Percentiles rank a stretch among this genome's conserved stretches.
Evolutionary conservation across 805 yeast species (phyloP).

Genomic region (Saturnispora sanitii): DNA sequence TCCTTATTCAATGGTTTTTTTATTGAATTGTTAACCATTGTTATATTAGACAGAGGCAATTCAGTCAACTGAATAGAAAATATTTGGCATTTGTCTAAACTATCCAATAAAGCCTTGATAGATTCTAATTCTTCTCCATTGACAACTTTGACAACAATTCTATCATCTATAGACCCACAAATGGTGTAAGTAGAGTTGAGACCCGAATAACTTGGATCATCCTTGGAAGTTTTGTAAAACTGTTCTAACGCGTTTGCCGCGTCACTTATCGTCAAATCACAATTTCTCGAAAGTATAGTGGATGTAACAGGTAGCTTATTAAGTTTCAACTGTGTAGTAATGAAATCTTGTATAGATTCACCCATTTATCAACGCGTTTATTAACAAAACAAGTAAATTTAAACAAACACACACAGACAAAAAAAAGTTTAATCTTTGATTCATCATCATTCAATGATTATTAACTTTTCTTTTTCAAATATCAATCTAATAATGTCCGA

Average conservation of each 20-base stretch:
- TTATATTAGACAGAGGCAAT: constrained; percentile 15
- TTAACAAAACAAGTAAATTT: background rate
- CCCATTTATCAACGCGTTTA: background rate
- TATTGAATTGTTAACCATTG: constrained; percentile 13
- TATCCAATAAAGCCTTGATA: constrained; percentile 12
- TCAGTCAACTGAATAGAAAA: constrained; percentile 18
- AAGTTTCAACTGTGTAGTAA: background rate
- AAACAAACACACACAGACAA: background rate
- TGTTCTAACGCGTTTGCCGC: constrained; percentile 18
- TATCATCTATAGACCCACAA: constrained; percentile 5
- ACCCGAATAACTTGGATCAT: constrained; percentile 11
- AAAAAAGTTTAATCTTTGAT: too few species aligned
- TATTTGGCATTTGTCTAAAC: constrained; percentile 15
- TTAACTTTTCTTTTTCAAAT: background rate
- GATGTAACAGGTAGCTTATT: constrained; percentile 20
- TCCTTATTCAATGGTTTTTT: constrained; percentile 12
- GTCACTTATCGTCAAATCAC: constrained; percentile 13
- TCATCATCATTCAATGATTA: background rate
- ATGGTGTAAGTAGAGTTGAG: constrained; percentile 14
- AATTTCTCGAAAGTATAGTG: constrained; percentile 17
- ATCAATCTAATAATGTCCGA: constrained; percentile 21
- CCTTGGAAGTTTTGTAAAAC: constrained; percentile 15
- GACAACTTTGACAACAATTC: constrained; percentile 10
- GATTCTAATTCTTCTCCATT: constrained; percentile 12
- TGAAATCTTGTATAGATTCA: background rate